A percentile compares a stretch with the other conserved stretches of the same genome.
Conservation (phyloP, 2,329 filamentous ascomycete species). For the Dryadomyces quercus-mongolicae region DNA sequence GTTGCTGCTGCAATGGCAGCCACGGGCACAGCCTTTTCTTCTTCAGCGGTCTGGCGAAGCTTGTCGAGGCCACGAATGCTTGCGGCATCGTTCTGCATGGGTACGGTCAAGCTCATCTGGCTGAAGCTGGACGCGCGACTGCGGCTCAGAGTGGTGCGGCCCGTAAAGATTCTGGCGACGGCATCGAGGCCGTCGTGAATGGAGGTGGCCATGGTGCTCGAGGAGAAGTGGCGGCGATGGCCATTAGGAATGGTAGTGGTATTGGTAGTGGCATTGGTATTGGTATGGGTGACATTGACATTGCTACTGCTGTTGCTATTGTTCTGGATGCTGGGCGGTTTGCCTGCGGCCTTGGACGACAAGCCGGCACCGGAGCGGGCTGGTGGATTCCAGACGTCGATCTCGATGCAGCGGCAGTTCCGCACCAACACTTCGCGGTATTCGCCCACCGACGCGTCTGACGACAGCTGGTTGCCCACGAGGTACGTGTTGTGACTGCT, state of each 20-base stretch:
- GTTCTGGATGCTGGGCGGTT: constrained; percentile 14
- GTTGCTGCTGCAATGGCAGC: neutral
- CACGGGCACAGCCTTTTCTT: neutral
- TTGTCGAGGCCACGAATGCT: neutral
- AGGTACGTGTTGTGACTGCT: constrained; percentile 94
- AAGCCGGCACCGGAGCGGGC: constrained; percentile 26
- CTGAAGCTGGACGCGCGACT: constrained; percentile 28
- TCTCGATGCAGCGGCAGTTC: constrained; percentile 83
- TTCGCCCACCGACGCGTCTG: constrained; percentile 62
- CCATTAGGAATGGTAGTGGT: neutral
- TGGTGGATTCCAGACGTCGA: constrained; percentile 81
- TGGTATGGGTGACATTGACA: constrained; percentile 19
- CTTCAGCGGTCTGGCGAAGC: too few relatives aligned
- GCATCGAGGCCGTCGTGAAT: constrained; percentile 28
- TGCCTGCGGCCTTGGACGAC: constrained; percentile 26
- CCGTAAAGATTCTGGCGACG: constrained; percentile 4
- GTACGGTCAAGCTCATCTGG: constrained; percentile 9
- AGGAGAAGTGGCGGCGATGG: constrained; percentile 28
- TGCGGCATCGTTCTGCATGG: neutral
- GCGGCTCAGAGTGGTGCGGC: constrained; percentile 15
- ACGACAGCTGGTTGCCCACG: constrained; percentile 72
- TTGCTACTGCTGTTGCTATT: neutral
- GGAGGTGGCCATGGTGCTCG: constrained; percentile 17
- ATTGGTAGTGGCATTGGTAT: constrained; percentile 17
- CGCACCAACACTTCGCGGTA: constrained; percentile 64